Conservation (phyloP, 2,329 filamentous ascomycete genomes). For the Fusarium annulatum region DNA sequence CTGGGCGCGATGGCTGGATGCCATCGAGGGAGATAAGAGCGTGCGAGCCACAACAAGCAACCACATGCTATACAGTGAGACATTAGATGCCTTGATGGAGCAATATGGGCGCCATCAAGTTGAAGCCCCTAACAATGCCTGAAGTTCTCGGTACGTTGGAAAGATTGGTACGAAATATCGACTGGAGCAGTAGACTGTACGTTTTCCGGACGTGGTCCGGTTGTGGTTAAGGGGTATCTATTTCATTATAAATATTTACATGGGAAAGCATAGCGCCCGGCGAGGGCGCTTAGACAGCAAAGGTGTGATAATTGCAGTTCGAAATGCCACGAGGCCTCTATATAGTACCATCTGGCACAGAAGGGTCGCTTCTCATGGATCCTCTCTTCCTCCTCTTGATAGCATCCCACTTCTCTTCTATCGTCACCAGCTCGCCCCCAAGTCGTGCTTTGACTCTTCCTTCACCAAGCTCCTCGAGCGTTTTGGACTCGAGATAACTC, state of each 20-base stretch:
- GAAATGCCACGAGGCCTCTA: background rate
- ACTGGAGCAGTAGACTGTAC: background rate
- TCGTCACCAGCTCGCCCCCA: conserved; percentile 58
- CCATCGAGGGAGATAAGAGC: conserved; percentile 72
- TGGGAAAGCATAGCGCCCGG: conserved; percentile 4
- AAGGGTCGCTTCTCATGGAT: conserved; percentile 38
- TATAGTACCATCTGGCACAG: conserved; percentile 37
- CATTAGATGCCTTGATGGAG: conserved; percentile 63
- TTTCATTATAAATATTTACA: background rate
- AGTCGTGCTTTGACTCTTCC: conserved; percentile 57
- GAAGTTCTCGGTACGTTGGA: background rate
- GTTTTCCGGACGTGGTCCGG: no score
- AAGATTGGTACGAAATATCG: background rate
- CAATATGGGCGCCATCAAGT: background rate
- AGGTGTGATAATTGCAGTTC: background rate
- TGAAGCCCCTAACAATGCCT: background rate
- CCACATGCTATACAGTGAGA: conserved; percentile 65
- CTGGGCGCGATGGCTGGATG: conserved; percentile 76
- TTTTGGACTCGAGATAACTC: conserved; percentile 57
- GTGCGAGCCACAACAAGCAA: conserved; percentile 75
- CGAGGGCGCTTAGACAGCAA: conserved; percentile 4
- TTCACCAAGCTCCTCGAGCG: conserved; percentile 62
- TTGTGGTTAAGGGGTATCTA: conserved; percentile 14
- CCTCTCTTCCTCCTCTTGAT: conserved; percentile 50
- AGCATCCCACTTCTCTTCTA: conserved; percentile 57